phyloP scores from a whole-genome alignment of 2,329 filamentous ascomycete species.

The Nemania sp. region DNA sequence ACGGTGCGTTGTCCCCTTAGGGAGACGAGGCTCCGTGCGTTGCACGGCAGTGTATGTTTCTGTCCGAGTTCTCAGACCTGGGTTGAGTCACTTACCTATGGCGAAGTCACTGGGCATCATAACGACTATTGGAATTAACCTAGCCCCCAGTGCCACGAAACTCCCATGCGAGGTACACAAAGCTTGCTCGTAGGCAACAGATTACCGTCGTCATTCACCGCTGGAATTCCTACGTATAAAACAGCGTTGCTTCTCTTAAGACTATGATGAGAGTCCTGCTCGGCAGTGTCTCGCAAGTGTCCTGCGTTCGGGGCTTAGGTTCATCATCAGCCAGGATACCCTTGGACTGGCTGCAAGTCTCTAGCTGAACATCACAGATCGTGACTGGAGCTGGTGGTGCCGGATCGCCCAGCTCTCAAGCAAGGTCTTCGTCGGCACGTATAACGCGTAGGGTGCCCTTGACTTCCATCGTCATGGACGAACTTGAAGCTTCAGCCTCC shows the following conservation, averaged over 20 bases:
- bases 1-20: conserved; percentile 17
- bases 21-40: conserved; percentile 2
- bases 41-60: not conserved
- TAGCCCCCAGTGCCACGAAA: too few species aligned
- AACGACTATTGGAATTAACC: too few species aligned
- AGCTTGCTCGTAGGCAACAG: too few species aligned
- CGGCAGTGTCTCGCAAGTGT: conserved; percentile 6
- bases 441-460: not conserved
- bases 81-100: not conserved
- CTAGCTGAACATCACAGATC: not conserved
- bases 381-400: conserved; percentile 7
- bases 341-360: conserved; percentile 11
- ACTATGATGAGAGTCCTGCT: not conserved
- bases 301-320: not conserved
- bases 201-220: too few species aligned
- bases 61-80: not conserved
- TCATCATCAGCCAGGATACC: not conserved
- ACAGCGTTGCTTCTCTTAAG: conserved; percentile 13
- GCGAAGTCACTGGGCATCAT: too few species aligned
- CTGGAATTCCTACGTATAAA: not conserved
- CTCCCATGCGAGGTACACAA: too few species aligned
- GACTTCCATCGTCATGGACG: not conserved
- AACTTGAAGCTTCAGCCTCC: too few species aligned
- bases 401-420: not conserved
- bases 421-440: not conserved